Percentiles rank a stretch among this genome's conserved stretches.
Conservation (phyloP, 2,329 filamentous ascomycete species). For the Curvularia sp. region DNA sequence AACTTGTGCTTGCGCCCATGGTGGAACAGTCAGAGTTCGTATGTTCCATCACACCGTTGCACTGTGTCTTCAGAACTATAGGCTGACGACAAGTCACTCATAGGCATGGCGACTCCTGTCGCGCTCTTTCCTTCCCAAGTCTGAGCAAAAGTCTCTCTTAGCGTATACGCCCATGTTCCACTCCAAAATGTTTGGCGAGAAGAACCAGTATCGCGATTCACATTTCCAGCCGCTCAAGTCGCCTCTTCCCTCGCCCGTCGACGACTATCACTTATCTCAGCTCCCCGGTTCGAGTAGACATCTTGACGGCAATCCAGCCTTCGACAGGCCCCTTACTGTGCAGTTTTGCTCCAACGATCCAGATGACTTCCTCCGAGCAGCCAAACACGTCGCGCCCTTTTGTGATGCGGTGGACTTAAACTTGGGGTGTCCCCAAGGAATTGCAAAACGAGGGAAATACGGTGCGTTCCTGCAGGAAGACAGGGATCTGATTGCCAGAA, state of each 20-base stretch:
- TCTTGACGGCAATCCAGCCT: constrained; percentile 83
- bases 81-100: constrained; percentile 16
- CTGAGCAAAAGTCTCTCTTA: constrained; percentile 68
- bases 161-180: constrained; percentile 98
- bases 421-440: constrained; percentile 94
- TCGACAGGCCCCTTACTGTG: constrained; percentile 90
- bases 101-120: constrained; percentile 96
- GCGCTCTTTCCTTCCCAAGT: constrained; percentile 80
- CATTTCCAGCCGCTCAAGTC: constrained; percentile 76
- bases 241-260: constrained; percentile 44
- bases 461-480: constrained; percentile 96
- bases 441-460: constrained; percentile 88
- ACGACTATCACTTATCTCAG: constrained; percentile 47
- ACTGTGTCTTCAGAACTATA: neutral
- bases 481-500: constrained; percentile 78
- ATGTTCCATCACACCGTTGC: constrained; percentile 50
- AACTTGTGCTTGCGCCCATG: constrained; percentile 92
- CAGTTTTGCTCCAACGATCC: constrained; percentile 95
- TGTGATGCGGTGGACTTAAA: constrained; percentile 97
- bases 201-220: constrained; percentile 74
- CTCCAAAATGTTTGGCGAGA: constrained; percentile 83
- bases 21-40: constrained; percentile 98
- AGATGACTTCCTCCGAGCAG: constrained; percentile 79
- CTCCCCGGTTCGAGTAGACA: constrained; percentile 37
- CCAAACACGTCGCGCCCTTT: constrained; percentile 78